These are phyloP conservation scores for Termitomyces titanicus DNA, from an alignment of 768 basidiomycete genomes.

Conservation along the genomic window DNA sequence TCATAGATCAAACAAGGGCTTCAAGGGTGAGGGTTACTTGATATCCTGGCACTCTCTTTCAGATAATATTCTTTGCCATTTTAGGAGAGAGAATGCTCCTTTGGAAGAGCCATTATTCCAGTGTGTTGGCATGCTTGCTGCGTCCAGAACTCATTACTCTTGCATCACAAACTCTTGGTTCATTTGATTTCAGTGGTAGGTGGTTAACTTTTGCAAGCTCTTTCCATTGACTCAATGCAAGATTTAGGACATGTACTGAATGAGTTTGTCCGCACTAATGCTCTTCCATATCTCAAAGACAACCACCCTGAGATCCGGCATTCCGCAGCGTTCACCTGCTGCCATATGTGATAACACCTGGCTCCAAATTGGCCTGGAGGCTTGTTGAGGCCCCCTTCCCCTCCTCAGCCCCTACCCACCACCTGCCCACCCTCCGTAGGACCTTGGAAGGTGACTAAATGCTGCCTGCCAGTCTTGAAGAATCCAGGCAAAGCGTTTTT, in stretches of 20 bases:
- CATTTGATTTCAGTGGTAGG: conserved; percentile 92
- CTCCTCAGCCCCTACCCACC: no score
- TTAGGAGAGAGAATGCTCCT: conserved; percentile 83
- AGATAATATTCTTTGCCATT: conserved; percentile 18
- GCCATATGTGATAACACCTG: no score
- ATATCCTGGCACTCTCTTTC: not conserved
- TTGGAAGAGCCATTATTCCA: conserved; percentile 96
- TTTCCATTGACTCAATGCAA: conserved; percentile 4
- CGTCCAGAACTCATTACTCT: conserved; percentile 70
- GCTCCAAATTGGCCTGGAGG: no score
- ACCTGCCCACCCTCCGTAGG: no score
- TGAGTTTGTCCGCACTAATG: conserved; percentile 91
- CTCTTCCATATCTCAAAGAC: conserved; percentile 91
- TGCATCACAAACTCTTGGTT: conserved; percentile 81
- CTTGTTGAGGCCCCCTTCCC: no score
- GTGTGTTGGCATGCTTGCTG: conserved; percentile 94
- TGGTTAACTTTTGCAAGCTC: not conserved
- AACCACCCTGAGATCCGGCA: conserved; percentile 84
- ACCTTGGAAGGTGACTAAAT: no score
- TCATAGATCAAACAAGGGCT: conserved; percentile 85
- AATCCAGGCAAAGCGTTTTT: no score
- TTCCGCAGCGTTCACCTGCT: conserved; percentile 90
- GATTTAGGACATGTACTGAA: conserved; percentile 82
- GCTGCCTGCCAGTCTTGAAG: no score
- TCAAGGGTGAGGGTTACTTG: conserved; percentile 72